Evolutionary conservation across 345 rosid species (phyloP).

Genomic region (Pistacia vera): DNA sequence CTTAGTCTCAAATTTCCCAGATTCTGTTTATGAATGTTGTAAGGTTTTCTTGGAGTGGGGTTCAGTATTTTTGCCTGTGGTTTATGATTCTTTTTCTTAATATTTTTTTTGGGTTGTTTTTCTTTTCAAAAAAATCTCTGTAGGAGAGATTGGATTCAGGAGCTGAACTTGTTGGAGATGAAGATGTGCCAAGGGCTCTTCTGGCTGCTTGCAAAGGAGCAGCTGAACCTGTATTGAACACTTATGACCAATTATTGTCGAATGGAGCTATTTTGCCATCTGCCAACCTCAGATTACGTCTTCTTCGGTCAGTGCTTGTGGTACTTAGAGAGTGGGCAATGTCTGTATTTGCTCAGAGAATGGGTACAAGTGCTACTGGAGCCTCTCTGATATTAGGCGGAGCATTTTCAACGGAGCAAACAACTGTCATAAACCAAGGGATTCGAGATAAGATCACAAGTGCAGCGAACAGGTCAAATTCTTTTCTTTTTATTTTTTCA

Average conservation of each 20-base stretch:
- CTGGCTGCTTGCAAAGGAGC: slow-evolving; percentile 95
- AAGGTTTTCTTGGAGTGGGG: background rate
- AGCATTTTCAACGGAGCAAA: slow-evolving; percentile 58
- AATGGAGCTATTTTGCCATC: slow-evolving; percentile 78
- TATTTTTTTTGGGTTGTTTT: background rate
- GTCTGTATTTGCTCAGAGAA: slow-evolving; percentile 78
- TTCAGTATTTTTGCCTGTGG: background rate
- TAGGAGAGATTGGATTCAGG: slow-evolving; percentile 84
- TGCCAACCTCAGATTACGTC: slow-evolving; percentile 78
- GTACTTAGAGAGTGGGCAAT: slow-evolving; percentile 94
- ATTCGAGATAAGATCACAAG: slow-evolving; percentile 83
- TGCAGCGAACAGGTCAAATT: slow-evolving; percentile 81
- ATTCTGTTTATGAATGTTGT: background rate
- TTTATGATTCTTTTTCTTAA: slow-evolving; percentile 5
- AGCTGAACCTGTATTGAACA: slow-evolving; percentile 80
- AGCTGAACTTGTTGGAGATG: slow-evolving; percentile 76
- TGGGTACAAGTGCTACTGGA: slow-evolving; percentile 65
- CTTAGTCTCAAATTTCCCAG: background rate
- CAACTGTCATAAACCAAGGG: slow-evolving; percentile 66
- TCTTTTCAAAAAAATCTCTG: slow-evolving; percentile 13
- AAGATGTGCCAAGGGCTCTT: slow-evolving; percentile 89
- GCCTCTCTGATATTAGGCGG: slow-evolving; percentile 75
- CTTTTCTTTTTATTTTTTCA: background rate
- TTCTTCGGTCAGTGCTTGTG: slow-evolving; percentile 74
- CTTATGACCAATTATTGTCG: slow-evolving; percentile 83